Percentiles rank a stretch among this genome's conserved stretches.
phyloP scores from a whole-genome alignment of 495 filamentous ascomycete genomes.

The Hyphodiscus hymeniophilus region DNA sequence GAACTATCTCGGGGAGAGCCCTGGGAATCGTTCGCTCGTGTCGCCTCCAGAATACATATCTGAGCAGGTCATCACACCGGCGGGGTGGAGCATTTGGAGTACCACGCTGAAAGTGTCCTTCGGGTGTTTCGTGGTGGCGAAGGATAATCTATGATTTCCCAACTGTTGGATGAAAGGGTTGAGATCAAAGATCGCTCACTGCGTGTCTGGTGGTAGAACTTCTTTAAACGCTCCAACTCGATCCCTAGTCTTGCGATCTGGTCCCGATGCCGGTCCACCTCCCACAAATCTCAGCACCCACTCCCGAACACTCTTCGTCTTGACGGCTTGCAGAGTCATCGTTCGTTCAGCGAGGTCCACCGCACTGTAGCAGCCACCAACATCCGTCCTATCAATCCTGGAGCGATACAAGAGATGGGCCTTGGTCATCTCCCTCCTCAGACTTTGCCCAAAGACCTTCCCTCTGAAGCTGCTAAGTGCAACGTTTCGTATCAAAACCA shows the following conservation, averaged over 20 bases:
- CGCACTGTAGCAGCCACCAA: constrained; percentile 33
- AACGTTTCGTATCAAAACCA: constrained; percentile 67
- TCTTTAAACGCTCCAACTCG: constrained; percentile 5
- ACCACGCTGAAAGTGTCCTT: constrained; percentile 14
- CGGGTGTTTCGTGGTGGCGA: constrained; percentile 2
- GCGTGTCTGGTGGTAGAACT: constrained; percentile 43
- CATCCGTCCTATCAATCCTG: constrained; percentile 32
- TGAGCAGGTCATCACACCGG: constrained; percentile 17
- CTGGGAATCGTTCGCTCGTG: constrained; percentile 20
- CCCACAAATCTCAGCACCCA: constrained; percentile 73
- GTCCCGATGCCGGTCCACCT: not conserved
- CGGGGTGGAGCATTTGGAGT: constrained; percentile 22
- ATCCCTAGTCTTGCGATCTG: not conserved
- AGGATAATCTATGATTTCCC: too few relatives aligned
- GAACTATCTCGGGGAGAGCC: constrained; percentile 22
- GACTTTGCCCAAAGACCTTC: constrained; percentile 68
- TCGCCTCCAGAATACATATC: constrained; percentile 20
- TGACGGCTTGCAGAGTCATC: constrained; percentile 37
- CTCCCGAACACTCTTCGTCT: constrained; percentile 57
- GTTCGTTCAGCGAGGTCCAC: constrained; percentile 26
- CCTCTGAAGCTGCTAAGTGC: constrained; percentile 65
- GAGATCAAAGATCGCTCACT: constrained; percentile 21
- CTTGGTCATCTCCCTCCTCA: constrained; percentile 61
- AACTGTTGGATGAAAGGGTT: not conserved
- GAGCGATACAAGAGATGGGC: constrained; percentile 57